Evolutionary conservation across 345 rosid species (phyloP).

Genomic region (Dovyalis caffra): DNA sequence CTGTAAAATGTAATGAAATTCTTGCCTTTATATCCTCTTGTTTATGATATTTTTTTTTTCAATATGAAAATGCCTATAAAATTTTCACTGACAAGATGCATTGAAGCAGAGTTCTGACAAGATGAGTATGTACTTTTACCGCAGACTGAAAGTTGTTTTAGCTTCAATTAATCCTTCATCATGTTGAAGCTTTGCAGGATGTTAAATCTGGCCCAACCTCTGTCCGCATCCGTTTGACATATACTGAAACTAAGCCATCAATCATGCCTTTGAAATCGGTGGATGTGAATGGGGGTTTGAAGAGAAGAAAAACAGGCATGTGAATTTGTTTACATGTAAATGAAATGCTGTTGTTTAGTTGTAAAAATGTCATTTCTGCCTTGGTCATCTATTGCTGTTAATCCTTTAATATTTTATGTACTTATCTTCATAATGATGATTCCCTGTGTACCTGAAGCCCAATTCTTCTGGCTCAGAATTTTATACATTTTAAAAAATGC

Average conservation of each 20-base stretch:
- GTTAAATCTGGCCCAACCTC: constrained; percentile 55
- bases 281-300: constrained; percentile 40
- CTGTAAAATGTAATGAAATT: not conserved
- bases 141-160: not conserved
- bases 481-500: no score
- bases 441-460: no score
- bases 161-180: constrained; percentile 19
- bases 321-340: constrained; percentile 1
- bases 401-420: not conserved
- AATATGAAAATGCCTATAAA: not conserved
- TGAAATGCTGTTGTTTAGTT: not conserved
- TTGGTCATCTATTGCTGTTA: not conserved
- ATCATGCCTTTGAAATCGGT: constrained; percentile 26
- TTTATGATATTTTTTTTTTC: not conserved
- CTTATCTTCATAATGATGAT: not conserved
- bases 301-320: constrained; percentile 74
- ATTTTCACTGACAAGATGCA: not conserved
- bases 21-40: not conserved
- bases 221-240: constrained; percentile 69
- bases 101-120: not conserved
- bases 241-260: constrained; percentile 36
- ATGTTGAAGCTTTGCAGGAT: constrained; percentile 62
- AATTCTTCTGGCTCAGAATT: no score
- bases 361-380: not conserved
- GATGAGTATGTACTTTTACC: not conserved